Conservation (phyloP, 352 stramenopile species). For the Phytopythium oedochilum region DNA sequence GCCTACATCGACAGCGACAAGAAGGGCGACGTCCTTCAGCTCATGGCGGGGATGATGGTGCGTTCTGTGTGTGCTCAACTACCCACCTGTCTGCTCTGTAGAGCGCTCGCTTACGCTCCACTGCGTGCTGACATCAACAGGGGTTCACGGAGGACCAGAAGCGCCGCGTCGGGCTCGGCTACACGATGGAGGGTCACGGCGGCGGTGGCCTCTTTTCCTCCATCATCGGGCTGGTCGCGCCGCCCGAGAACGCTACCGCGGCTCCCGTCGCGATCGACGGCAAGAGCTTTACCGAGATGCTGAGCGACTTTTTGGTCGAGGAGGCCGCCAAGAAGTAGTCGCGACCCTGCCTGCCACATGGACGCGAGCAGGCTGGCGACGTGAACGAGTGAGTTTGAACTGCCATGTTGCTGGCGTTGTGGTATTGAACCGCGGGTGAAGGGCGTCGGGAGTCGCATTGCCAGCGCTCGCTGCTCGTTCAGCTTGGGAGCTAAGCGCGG, state of each 20-base stretch:
- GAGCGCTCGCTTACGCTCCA: not conserved
- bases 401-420: too few species aligned
- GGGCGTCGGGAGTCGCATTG: too few species aligned
- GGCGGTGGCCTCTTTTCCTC: constrained; percentile 67
- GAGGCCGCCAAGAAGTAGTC: constrained; percentile 29
- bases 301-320: constrained; percentile 62
- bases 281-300: constrained; percentile 71
- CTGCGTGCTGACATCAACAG: constrained; percentile 3
- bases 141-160: constrained; percentile 70
- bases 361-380: not conserved
- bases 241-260: constrained; percentile 9
- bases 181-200: constrained; percentile 47
- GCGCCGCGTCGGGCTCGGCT: constrained; percentile 47
- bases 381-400: too few species aligned
- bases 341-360: not conserved
- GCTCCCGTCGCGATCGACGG: constrained; percentile 24
- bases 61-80: not conserved
- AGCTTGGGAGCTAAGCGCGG: constrained; percentile 8
- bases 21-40: constrained; percentile 61
- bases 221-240: constrained; percentile 43
- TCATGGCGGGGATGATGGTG: constrained; percentile 77
- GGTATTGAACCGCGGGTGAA: too few species aligned
- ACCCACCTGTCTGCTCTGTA: not conserved
- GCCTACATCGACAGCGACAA: constrained; percentile 70
- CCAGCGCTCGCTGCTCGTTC: too few species aligned